phyloP scores from a whole-genome alignment of 164 flowering plant species.

The Sedum album region DNA sequence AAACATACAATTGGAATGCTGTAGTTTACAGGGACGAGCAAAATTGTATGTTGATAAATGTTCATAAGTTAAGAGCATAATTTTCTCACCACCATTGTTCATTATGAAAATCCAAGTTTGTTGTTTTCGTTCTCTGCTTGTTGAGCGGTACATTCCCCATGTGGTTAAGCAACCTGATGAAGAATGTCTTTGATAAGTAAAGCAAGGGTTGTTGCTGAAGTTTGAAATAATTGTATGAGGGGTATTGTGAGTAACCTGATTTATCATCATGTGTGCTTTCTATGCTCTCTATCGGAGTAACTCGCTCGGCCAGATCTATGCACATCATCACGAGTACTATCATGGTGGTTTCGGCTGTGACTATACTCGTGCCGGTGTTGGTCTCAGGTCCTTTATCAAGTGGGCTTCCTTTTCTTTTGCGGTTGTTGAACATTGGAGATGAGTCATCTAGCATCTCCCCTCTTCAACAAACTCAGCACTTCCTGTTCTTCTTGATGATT shows the following conservation, averaged over 20 bases:
- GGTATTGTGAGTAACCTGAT: background rate
- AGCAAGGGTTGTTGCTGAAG: background rate
- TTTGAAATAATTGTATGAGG: background rate
- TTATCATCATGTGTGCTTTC: slow-evolving; percentile 11
- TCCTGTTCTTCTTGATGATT: slow-evolving; percentile 10
- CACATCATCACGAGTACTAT: slow-evolving; percentile 13
- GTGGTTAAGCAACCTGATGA: background rate
- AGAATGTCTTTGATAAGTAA: background rate
- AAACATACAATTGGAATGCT: background rate
- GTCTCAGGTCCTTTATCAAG: slow-evolving; percentile 16
- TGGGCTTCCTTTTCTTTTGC: slow-evolving; percentile 28
- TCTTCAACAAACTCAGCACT: slow-evolving; percentile 18
- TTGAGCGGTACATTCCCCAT: background rate
- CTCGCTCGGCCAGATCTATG: slow-evolving; percentile 13
- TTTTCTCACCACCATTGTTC: background rate
- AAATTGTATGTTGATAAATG: background rate
- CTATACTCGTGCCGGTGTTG: slow-evolving; percentile 16
- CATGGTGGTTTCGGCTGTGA: background rate
- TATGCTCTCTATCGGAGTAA: slow-evolving; percentile 22
- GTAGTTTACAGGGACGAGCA: background rate
- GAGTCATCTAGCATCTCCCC: slow-evolving; percentile 33
- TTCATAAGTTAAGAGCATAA: background rate
- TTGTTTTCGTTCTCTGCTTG: background rate
- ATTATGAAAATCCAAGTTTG: background rate
- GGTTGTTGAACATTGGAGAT: slow-evolving; percentile 17